Percentiles rank a stretch among this genome's conserved stretches.
These are phyloP conservation scores for Prunus salicina DNA, from an alignment of 306 rosid species.

Conservation along the genomic window DNA sequence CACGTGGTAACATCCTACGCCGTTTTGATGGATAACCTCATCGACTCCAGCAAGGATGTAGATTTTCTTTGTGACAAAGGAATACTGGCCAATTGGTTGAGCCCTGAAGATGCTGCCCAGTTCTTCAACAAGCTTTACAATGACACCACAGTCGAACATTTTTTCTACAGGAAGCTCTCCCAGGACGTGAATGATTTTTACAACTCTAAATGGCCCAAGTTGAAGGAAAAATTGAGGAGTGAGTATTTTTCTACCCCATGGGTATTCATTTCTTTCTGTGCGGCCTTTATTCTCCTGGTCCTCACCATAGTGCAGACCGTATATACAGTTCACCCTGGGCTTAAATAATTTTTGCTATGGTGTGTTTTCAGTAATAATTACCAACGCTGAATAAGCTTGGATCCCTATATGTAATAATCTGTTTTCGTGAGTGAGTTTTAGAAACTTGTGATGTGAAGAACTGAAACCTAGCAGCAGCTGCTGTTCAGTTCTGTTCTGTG, in stretches of 20 bases:
- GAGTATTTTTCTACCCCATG: slow-evolving; percentile 21
- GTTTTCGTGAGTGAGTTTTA: too few species aligned
- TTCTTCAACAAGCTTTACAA: slow-evolving; percentile 12
- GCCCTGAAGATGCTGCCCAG: background rate
- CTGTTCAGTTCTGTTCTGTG: too few species aligned
- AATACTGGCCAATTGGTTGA: slow-evolving; percentile 2
- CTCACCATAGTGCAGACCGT: slow-evolving; percentile 23
- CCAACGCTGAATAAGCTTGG: background rate
- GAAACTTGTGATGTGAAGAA: too few species aligned
- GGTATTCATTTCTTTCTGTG: background rate
- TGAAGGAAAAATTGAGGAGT: background rate
- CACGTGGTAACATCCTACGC: slow-evolving; percentile 20
- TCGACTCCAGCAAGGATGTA: background rate
- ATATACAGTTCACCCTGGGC: background rate
- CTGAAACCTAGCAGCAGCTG: too few species aligned
- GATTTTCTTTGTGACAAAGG: slow-evolving; percentile 3
- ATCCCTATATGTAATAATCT: background rate
- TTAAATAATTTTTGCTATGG: background rate
- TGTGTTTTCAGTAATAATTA: too few species aligned
- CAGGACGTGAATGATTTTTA: accelerated
- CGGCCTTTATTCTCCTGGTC: background rate
- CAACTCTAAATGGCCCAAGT: accelerated
- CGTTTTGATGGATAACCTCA: slow-evolving; percentile 17
- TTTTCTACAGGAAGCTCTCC: background rate
- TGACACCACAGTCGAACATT: slow-evolving; percentile 2